phyloP scores from a whole-genome alignment of 768 basidiomycete species.

The Tremella yokohamensis region DNA sequence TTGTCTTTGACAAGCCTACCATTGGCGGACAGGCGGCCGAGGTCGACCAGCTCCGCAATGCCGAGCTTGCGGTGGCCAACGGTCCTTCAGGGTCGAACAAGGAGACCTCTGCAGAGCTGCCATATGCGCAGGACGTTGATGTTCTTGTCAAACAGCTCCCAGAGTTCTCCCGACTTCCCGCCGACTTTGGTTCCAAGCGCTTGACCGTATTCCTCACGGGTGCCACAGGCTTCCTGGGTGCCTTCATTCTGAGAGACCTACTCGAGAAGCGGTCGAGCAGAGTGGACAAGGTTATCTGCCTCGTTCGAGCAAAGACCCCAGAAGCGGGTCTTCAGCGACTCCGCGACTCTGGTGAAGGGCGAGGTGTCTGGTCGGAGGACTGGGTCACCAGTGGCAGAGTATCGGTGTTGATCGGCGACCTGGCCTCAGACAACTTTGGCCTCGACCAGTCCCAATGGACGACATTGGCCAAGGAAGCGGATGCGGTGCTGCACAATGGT shows the following conservation, averaged over 20 bases:
- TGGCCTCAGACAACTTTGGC: constrained; percentile 72
- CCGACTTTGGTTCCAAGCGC: constrained; percentile 58
- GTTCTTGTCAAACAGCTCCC: constrained; percentile 61
- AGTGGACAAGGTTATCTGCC: constrained; percentile 83
- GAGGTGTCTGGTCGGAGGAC: constrained; percentile 80
- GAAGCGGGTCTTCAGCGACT: constrained; percentile 68
- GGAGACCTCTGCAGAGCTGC: constrained; percentile 51
- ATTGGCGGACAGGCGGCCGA: constrained; percentile 70
- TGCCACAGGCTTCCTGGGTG: constrained; percentile 93
- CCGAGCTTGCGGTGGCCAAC: constrained; percentile 70
- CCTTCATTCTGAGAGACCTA: constrained; percentile 80
- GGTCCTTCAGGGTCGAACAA: constrained; percentile 22
- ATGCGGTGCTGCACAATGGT: constrained; percentile 88
- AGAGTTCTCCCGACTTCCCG: constrained; percentile 62
- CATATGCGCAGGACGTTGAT: constrained; percentile 77
- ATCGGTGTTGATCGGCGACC: constrained; percentile 79
- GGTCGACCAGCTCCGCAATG: constrained; percentile 69
- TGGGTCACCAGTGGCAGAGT: constrained; percentile 70
- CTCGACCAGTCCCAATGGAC: constrained; percentile 64
- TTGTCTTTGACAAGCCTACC: constrained; percentile 88
- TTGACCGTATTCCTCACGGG: constrained; percentile 91
- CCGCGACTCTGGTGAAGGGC: constrained; percentile 66
- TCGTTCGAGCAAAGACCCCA: constrained; percentile 70
- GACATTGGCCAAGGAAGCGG: constrained; percentile 65
- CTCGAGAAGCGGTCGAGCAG: constrained; percentile 57